Percentiles rank a stretch among this genome's conserved stretches.
phyloP scores from a whole-genome alignment of 2,329 filamentous ascomycete species.

The Capronia americana region DNA sequence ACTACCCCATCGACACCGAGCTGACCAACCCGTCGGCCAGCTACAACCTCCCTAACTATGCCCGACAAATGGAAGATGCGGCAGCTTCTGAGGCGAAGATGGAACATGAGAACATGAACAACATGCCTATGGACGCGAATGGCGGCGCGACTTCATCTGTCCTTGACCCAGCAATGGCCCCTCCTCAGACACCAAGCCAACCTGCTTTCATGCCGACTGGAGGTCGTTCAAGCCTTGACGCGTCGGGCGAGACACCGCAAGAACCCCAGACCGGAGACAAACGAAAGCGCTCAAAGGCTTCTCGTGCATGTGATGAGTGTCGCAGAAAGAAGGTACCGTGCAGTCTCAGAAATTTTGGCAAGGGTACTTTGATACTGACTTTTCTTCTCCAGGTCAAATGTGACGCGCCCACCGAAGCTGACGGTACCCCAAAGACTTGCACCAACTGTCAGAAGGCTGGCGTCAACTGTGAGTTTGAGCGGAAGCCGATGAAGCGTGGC shows the following conservation, averaged over 20 bases:
- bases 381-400: conserved; percentile 70
- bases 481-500: conserved; percentile 85
- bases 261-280: conserved; percentile 58
- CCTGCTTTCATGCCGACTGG: conserved; percentile 25
- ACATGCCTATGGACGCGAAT: conserved; percentile 20
- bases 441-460: conserved; percentile 79
- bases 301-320: conserved; percentile 87
- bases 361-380: conserved; percentile 15
- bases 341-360: not conserved
- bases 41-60: conserved; percentile 27
- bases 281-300: conserved; percentile 83
- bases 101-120: conserved; percentile 19
- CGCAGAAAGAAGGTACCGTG: conserved; percentile 73
- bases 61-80: conserved; percentile 27
- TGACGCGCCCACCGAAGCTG: conserved; percentile 77
- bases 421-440: conserved; percentile 68
- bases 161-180: conserved; percentile 32
- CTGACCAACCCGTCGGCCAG: conserved; percentile 29
- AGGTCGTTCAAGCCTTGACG: conserved; percentile 32
- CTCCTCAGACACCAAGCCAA: conserved; percentile 29
- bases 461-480: conserved; percentile 82
- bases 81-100: conserved; percentile 9
- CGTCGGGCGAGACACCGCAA: conserved; percentile 27
- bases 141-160: conserved; percentile 19
- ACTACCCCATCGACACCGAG: conserved; percentile 33